These are phyloP conservation scores for Camellia granthamiana DNA, from an alignment of 148 eudicot species.

Conservation along the genomic window DNA sequence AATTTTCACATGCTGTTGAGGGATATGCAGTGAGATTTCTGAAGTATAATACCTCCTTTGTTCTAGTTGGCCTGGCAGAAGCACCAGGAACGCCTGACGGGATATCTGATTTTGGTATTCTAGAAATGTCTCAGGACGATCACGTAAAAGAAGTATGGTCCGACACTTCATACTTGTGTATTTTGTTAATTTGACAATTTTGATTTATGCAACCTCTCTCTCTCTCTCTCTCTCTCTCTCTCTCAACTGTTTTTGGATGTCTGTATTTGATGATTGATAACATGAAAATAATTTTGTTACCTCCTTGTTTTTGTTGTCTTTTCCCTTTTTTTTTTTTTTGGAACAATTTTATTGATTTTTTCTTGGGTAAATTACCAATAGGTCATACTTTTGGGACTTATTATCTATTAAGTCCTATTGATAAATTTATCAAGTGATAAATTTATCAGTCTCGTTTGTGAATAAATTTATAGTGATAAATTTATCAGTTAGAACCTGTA, in stretches of 20 bases:
- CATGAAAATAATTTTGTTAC: neutral
- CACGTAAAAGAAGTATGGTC: slow-evolving; percentile 62
- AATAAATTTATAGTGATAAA: too few species aligned
- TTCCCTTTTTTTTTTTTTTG: neutral
- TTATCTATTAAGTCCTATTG: too few species aligned
- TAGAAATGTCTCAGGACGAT: slow-evolving; percentile 59
- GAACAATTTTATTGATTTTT: too few species aligned
- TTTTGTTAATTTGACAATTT: neutral
- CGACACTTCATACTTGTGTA: slow-evolving; percentile 6
- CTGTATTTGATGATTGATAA: neutral
- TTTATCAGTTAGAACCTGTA: too few species aligned
- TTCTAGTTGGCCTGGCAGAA: slow-evolving; percentile 34
- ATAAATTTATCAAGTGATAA: too few species aligned
- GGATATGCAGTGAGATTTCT: slow-evolving; percentile 71
- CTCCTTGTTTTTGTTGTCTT: neutral
- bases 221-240: neutral
- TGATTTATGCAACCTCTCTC: neutral
- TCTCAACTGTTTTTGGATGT: neutral
- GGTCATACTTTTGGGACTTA: too few species aligned
- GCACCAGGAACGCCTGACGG: slow-evolving; percentile 46
- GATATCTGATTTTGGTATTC: slow-evolving; percentile 31
- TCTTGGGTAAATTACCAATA: too few species aligned
- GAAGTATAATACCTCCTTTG: slow-evolving; percentile 45
- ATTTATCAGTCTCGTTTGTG: too few species aligned
- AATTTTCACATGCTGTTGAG: slow-evolving; percentile 39